Evolutionary conservation across 2,329 filamentous ascomycete genomes (phyloP).

Genomic region (Aspergillus puulaauensis): DNA sequence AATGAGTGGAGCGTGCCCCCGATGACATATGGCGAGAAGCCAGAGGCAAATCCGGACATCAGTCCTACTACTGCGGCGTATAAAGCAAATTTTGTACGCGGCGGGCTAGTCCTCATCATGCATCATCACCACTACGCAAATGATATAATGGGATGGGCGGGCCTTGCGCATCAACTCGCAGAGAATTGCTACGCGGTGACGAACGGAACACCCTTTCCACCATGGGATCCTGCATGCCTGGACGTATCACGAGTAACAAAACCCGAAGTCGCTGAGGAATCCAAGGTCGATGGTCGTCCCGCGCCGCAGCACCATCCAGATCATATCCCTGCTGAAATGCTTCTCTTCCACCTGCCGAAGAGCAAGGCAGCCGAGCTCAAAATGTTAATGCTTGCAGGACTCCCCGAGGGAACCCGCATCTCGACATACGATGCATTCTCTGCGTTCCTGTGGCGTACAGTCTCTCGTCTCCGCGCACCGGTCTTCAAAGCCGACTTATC

Average conservation of each 20-base stretch:
- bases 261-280: constrained; percentile 25
- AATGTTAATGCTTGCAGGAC: constrained; percentile 26
- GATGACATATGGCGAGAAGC: constrained; percentile 34
- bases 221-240: constrained; percentile 38
- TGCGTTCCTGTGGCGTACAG: neutral
- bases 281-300: constrained; percentile 12
- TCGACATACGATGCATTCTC: constrained; percentile 8
- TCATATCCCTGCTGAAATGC: constrained; percentile 16
- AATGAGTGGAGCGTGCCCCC: constrained; percentile 35
- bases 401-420: constrained; percentile 35
- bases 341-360: constrained; percentile 47
- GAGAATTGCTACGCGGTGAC: constrained; percentile 43
- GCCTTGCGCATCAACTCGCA: constrained; percentile 41
- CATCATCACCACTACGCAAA: constrained; percentile 47
- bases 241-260: constrained; percentile 38
- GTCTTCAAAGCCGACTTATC: constrained; percentile 24
- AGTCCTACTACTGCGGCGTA: constrained; percentile 39
- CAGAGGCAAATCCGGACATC: constrained; percentile 36
- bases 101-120: constrained; percentile 44
- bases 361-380: constrained; percentile 47
- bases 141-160: constrained; percentile 46
- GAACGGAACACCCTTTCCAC: constrained; percentile 30
- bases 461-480: neutral
- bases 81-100: constrained; percentile 44
- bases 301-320: constrained; percentile 12